Evolutionary conservation across 2,329 filamentous ascomycete species (phyloP), one percentile per base, ranked within the genome.

Genomic region (Colletotrichum godetiae): DNA sequence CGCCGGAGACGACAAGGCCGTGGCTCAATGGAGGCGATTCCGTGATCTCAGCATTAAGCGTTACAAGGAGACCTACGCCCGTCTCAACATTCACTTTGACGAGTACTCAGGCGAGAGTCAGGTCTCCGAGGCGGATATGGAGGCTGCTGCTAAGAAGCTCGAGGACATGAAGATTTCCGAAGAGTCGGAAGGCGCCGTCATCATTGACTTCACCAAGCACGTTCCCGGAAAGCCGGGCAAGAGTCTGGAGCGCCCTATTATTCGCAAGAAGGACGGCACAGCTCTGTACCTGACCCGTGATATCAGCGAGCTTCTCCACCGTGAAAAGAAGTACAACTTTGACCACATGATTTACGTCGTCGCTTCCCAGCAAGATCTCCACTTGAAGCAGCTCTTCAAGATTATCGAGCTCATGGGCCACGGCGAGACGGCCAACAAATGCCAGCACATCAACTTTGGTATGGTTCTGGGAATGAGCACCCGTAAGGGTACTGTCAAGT

Each of bases 321-420:
- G 93, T 68, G 84, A 86, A 56, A 85, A 88, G 59, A 87, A 88
- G 75, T 86, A 87, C 75, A 58, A 68, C 55, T 75, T 76, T 53
- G 92, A 95, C 83, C 90, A 94, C 80, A 94, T 95, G 92, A 92
- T 95, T 74, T 95, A 95, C 78, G 93, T 95, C 11, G 90, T 95
- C 35, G 92, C 92, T 1, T 91, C 89, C 27, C 89, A 92, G 75
- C 93, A 95, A 78, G 92, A 93, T 77, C 85, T 93, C 13, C 93
- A 95, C 79, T 86, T 95, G 67, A 90, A 90, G 78, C 92, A 94
- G 80, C 86, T 95, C 19, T 93, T 94, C 87, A 94, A 94, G 85
- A 93, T 94, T 46, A 86, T 95, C 72, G 90, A 94, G 79, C 87
- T 94, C 31, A 89, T 95, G 83, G 92, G 91, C 46, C 86, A 92